Conservation (phyloP, 2,329 filamentous ascomycete species). For the Xylariaceae sp. region DNA sequence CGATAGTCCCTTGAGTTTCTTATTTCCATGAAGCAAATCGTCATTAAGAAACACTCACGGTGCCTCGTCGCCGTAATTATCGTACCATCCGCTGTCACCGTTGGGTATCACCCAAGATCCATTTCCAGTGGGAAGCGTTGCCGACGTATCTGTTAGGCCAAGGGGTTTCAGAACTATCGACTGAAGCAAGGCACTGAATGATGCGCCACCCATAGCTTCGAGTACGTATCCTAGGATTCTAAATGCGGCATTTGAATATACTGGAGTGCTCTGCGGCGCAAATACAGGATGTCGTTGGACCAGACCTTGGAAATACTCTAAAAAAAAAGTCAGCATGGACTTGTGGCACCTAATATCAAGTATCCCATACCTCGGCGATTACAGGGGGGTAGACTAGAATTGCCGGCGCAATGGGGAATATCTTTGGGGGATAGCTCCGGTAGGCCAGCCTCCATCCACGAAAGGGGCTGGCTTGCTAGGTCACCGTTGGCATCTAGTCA, state of each 20-base stretch:
- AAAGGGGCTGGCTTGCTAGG: conserved; percentile 3
- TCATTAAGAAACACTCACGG: conserved; percentile 6
- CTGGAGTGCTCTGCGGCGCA: conserved; percentile 9
- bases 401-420: conserved; percentile 8
- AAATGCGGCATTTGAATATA: conserved; percentile 20
- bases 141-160: conserved; percentile 7
- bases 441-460: conserved; percentile 15
- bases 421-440: conserved; percentile 5
- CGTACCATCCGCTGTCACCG: conserved; percentile 7
- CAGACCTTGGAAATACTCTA: conserved; percentile 11
- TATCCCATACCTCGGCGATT: conserved; percentile 11
- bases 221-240: conserved; percentile 17
- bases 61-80: conserved; percentile 10
- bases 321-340: neutral
- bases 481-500: conserved; percentile 10
- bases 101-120: conserved; percentile 17
- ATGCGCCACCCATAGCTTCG: conserved; percentile 9
- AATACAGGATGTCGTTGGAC: conserved; percentile 12
- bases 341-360: neutral
- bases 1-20: neutral
- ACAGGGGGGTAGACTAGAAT: neutral
- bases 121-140: neutral
- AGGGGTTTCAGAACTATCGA: conserved; percentile 11
- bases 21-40: neutral
- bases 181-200: conserved; percentile 6